Evolutionary conservation across 176 grass and related monocot species (phyloP).

Genomic region (Eleusine indica): DNA sequence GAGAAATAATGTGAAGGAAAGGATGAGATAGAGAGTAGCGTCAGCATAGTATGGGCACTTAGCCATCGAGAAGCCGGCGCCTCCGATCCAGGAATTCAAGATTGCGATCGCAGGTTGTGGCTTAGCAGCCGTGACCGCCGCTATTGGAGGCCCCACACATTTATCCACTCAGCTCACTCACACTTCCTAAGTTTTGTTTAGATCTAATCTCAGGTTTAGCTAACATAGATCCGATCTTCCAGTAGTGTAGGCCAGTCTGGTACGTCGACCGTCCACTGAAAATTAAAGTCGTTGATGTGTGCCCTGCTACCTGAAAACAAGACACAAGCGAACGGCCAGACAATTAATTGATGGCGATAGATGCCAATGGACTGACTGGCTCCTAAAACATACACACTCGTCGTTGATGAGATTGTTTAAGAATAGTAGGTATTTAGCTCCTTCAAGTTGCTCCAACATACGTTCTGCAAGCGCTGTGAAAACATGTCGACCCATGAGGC

Average conservation of each 20-base stretch:
- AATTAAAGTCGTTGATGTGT: constrained; percentile 9
- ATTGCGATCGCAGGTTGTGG: constrained; percentile 52
- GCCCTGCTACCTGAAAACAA: neutral
- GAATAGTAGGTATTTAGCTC: neutral
- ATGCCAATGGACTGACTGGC: constrained; percentile 12
- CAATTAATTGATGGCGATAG: neutral
- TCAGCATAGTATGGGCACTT: constrained; percentile 44
- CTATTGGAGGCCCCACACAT: constrained; percentile 26
- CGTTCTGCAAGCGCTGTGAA: too few relatives aligned
- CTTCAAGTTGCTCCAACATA: neutral
- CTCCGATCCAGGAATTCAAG: constrained; percentile 21
- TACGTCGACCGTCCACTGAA: neutral
- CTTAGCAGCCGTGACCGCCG: constrained; percentile 47
- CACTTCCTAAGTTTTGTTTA: constrained; percentile 19
- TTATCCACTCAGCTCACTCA: constrained; percentile 18
- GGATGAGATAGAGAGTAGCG: neutral
- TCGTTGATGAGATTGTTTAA: neutral
- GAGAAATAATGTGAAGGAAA: neutral
- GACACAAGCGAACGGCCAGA: neutral
- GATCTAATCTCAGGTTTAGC: constrained; percentile 18
- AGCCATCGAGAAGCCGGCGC: constrained; percentile 24
- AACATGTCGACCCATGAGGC: neutral
- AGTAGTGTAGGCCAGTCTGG: neutral
- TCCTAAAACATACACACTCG: neutral
- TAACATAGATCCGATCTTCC: neutral